Base-by-base conservation (phyloP, 2,329 filamentous ascomycete genomes). In the Leptographium lundbergii region DNA sequence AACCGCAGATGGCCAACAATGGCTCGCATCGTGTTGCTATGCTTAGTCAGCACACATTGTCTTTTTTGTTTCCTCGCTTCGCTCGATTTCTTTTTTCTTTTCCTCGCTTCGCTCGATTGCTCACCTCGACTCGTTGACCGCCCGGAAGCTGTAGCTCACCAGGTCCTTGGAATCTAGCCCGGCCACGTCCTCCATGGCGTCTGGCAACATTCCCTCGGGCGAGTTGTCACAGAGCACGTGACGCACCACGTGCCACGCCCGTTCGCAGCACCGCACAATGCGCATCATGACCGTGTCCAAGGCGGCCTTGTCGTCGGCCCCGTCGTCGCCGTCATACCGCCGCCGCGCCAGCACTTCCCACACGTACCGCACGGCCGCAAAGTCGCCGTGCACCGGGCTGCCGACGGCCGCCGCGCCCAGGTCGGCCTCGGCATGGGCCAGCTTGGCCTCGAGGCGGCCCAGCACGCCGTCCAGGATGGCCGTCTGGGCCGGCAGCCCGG, bases 91-190 rank as follows among this genome's bases (percentile, higher is more conserved):
- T 34, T 9, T 34, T 34, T 10, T 34, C 10, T 2, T 34, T 34
- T 34, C 45, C 45, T n/a, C 45, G 10, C 19, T n/a, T 11, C 13
- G 19, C 50, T 29, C 29, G 10, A 2, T 6, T 11, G 25, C 72
- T 61, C 74, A 90, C 87, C 89, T 96, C 27, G 91, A 89, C 72
- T 99, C 94, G 62, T 96, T 92, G n/a, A 96, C 78, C 6, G 91
- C 89, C 65, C 94, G 84, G 80, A 96, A 99, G 62, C 91, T 96
- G 70, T 94, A 99, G 64, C 92, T 97, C 54, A 99, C 73, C 22
- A 95, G 80, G 66, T 95, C 90, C 68, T 96, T 97, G 0, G 90
- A 91, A 57, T 88, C 86, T 2, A 90, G 77, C 1, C 85, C 87
- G 5, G 86, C 80, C 19, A 82, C 74, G 39, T 87, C 85, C 57